phyloP scores from a whole-genome alignment of 306 rosid species.

The Cucumis hystrix region DNA sequence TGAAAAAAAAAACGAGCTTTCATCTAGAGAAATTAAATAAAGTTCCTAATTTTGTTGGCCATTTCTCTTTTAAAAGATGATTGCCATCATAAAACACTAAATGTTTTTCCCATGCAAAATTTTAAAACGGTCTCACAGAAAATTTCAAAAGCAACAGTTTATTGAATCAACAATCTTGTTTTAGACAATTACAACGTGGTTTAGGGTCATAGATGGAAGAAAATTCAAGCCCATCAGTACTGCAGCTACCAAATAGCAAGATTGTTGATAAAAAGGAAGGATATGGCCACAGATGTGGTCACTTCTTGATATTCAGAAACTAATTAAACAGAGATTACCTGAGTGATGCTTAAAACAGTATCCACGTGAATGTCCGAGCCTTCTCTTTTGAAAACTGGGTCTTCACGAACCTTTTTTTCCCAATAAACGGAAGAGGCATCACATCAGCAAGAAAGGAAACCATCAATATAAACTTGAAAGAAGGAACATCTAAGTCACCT shows the following conservation, averaged over 20 bases:
- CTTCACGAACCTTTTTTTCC: constrained; percentile 49
- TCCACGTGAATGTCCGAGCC: constrained; percentile 88
- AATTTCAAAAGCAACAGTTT: background rate
- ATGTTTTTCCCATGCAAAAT: background rate
- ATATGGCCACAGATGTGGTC: background rate
- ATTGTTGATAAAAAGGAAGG: background rate
- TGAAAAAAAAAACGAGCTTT: background rate
- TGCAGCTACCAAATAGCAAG: background rate
- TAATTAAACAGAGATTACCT: constrained; percentile 27
- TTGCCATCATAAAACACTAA: background rate
- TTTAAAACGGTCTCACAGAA: background rate
- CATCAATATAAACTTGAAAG: background rate
- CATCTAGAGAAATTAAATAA: background rate
- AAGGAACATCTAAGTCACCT: constrained; percentile 19
- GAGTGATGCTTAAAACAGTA: constrained; percentile 59
- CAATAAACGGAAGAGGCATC: background rate
- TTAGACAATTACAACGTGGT: background rate
- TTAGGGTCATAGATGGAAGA: background rate
- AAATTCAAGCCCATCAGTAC: background rate
- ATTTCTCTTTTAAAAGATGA: background rate
- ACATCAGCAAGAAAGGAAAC: background rate
- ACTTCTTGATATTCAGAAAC: background rate
- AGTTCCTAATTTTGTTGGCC: background rate
- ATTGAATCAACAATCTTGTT: background rate
- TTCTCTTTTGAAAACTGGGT: constrained; percentile 82